Base-by-base conservation (phyloP, 805 yeast species). In the Cyberlindnera sargentensis region DNA sequence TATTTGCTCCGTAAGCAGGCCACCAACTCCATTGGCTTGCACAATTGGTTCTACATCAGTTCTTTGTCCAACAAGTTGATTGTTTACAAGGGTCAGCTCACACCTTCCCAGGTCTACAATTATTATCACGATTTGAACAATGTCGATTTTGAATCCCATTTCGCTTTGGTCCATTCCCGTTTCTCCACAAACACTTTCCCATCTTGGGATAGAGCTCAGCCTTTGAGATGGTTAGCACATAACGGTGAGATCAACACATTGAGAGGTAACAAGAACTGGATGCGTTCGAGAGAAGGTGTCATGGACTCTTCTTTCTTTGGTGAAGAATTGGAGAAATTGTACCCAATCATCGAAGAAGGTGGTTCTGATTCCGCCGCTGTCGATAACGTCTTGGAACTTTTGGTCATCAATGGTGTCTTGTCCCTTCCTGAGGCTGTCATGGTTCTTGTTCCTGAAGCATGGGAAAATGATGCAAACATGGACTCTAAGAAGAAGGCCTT, bases 191-290 rank as follows among this genome's bases (percentile, higher is more conserved):
- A 91, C 67, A 91, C 99, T 39, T 91, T 91, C 79, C 99, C 99
- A 39, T 88, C 96, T n/a, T 91, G 99, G 99, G 99, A 93, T 68
- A 80, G 99, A 67, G 98, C 99, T 25, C 99, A 91, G 68, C 99
- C 99, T 39, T 75, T 91, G 60, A 76, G 98, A 65, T 83, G 95
- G 84, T 87, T 95, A 30, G 99, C 99, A 34, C 99, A 91, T 70
- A 91, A 91, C 65, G 99, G 99, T 74, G 99, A 91, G 68, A 93
- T 91, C 65, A 91, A 91, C 68, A 91, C 99, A 34, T 70, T 91
- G 61, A 79, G 98, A 66, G 99, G 99, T 55, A 91, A 91, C 77
- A 93, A 91, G 68, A 91, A 91, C 69, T 93, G 98, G 98, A 90
- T 93, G 97, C 80, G 96, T 54, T 93, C 98, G 36, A 84, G 95